Conservation (phyloP, 1,139 yeast genomes). For the Blastobotrys proliferans region DNA sequence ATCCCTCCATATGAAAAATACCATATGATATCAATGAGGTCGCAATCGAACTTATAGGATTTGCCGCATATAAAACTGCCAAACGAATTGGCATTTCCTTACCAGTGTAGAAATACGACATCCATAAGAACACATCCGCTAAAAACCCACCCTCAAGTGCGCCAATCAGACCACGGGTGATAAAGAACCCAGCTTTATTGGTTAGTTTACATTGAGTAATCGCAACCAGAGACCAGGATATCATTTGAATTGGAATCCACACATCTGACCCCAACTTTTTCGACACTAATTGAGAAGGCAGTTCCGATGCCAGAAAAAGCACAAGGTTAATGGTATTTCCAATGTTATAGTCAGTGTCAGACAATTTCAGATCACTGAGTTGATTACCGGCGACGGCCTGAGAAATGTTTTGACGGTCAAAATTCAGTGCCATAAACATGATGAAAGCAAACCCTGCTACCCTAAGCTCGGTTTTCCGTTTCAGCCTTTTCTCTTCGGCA, state of each 20-base stretch:
- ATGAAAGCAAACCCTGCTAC: conserved; percentile 46
- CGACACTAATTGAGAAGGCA: conserved; percentile 52
- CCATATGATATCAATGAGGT: conserved; percentile 36
- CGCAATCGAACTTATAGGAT: conserved; percentile 27
- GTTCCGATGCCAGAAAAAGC: conserved; percentile 46
- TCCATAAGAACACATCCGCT: conserved; percentile 49
- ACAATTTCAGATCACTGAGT: conserved; percentile 42
- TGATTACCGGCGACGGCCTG: conserved; percentile 51
- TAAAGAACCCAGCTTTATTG: conserved; percentile 38
- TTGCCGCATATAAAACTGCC: conserved; percentile 41
- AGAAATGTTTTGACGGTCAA: conserved; percentile 48
- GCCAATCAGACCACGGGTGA: conserved; percentile 46
- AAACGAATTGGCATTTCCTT: conserved; percentile 47
- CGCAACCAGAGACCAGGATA: conserved; percentile 49
- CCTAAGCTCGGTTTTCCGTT: conserved; percentile 43
- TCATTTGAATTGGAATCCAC: conserved; percentile 52
- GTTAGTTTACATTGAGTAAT: conserved; percentile 42
- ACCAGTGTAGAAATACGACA: conserved; percentile 51
- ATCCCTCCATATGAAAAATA: conserved; percentile 37
- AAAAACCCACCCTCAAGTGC: conserved; percentile 53
- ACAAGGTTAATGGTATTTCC: conserved; percentile 46
- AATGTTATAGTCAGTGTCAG: conserved; percentile 47
- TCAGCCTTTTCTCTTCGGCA: conserved; percentile 42
- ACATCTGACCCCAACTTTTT: conserved; percentile 51
- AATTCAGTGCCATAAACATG: conserved; percentile 48